Evolutionary conservation across 441 rosid genomes (phyloP), one percentile per base, ranked within the genome.

Genomic region (Lagerstroemia fauriei): DNA sequence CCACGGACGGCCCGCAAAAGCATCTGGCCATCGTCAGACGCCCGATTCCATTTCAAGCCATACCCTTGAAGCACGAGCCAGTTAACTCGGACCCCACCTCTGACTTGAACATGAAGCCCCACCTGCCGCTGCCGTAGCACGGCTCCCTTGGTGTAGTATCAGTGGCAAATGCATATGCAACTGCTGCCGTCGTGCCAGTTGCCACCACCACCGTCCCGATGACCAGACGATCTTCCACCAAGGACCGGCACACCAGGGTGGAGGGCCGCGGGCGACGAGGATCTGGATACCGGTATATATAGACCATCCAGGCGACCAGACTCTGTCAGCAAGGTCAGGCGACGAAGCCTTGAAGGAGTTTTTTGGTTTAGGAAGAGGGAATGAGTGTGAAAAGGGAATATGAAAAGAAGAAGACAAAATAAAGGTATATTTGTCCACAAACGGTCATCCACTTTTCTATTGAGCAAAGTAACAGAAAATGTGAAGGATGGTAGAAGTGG

Each of bases 261-360:
- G 92, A 92, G 85, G 94, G 96, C 29, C 90, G 94, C 20, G 92
- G 94, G 41, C 89, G 96, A n/a, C n/a, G 14, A 91, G 93, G 88
- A 87, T 93, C 75, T 87, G 96, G 81, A 87, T 93, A 78, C 91
- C 92, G 63, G 89, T n/a, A n/a, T n/a, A n/a, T n/a, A n/a, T n/a
- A n/a, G n/a, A n/a, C 92, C 18, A 82, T 91, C 81, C 88, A 86
- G 75, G 93, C 93, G 65, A 90, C 92, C 4, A 91, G 92, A 80
- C 76, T 32, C 20, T 12, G 7, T 22, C 77, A 11, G 61, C 77
- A 74, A 25, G 34, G 34, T 48, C 38, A n/a, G 57, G 59, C 59
- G 32, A 13, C 56, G 59, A 74, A 74, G 38, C 77, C 57, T 7
- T 75, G 61, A 74, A 13, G 61, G 59, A 47, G 77, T n/a, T n/a